Evolutionary conservation across 208 protist species (phyloP).

Genomic region (Leishmania aethiopica): DNA sequence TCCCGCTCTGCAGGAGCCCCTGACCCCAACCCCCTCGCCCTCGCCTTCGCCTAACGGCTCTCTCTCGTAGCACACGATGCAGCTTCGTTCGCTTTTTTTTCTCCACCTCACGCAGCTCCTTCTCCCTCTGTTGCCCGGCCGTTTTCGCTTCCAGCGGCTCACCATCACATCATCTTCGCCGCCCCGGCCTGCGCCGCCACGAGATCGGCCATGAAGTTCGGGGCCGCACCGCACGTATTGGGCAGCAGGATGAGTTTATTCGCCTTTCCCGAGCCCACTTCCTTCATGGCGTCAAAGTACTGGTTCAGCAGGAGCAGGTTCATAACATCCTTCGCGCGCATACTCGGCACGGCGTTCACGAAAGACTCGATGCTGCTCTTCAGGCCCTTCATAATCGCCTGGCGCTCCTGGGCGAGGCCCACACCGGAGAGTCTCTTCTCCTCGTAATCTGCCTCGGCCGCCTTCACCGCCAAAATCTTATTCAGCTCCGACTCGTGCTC

Average conservation of each 20-base stretch:
- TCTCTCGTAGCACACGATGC: not conserved
- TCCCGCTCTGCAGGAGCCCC: not conserved
- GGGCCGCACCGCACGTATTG: conserved; percentile 3
- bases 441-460: conserved; percentile 72
- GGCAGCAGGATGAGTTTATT: conserved; percentile 65
- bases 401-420: conserved; percentile 69
- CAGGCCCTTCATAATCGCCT: conserved; percentile 71
- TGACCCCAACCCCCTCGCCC: not conserved
- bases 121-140: not conserved
- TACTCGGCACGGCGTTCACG: conserved; percentile 46
- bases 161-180: conserved; percentile 34
- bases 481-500: conserved; percentile 72
- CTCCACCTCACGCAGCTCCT: not conserved
- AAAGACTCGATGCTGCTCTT: conserved; percentile 71
- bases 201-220: conserved; percentile 33
- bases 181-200: conserved; percentile 36
- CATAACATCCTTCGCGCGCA: conserved; percentile 64
- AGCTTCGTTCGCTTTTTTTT: not conserved
- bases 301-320: conserved; percentile 80
- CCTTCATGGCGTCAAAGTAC: conserved; percentile 87
- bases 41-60: not conserved
- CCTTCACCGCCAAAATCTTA: conserved; percentile 71
- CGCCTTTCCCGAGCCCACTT: conserved; percentile 42
- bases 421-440: conserved; percentile 73
- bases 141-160: not conserved